These are phyloP conservation scores for Trametes meyenii DNA, from an alignment of 768 basidiomycete species.

Conservation along the genomic window DNA sequence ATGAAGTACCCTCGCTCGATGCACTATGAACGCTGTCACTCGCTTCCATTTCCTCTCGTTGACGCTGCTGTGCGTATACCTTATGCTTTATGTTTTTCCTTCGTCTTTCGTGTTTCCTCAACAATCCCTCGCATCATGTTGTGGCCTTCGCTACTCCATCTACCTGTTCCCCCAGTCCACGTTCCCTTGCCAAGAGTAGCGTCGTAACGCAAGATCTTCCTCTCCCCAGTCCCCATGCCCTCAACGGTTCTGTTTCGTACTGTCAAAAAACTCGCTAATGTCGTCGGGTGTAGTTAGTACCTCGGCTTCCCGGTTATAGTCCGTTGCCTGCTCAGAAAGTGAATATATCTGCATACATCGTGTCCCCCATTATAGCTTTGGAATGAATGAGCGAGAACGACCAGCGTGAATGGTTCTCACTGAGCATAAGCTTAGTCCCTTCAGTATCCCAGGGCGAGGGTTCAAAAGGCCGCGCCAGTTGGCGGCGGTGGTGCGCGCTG, in stretches of 20 bases:
- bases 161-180: constrained; percentile 40
- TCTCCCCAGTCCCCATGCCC: constrained; percentile 1
- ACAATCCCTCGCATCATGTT: constrained; percentile 17
- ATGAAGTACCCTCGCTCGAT: constrained; percentile 48
- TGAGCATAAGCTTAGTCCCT: too few relatives aligned
- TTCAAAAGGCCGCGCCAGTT: too few relatives aligned
- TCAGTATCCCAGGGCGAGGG: too few relatives aligned
- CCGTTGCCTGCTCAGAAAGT: background rate
- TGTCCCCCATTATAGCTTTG: background rate
- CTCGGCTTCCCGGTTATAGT: constrained; percentile 11
- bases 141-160: constrained; percentile 50
- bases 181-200: constrained; percentile 55
- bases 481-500: too few relatives aligned
- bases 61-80: constrained; percentile 23
- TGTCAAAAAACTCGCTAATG: constrained; percentile 24
- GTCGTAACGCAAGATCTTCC: constrained; percentile 49
- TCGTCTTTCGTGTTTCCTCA: constrained; percentile 19
- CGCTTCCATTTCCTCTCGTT: constrained; percentile 4
- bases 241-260: constrained; percentile 11
- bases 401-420: too few relatives aligned
- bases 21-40: constrained; percentile 14
- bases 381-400: too few relatives aligned
- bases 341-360: constrained; percentile 7
- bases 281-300: constrained; percentile 12
- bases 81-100: constrained; percentile 27